Base-by-base conservation (phyloP, 1,139 yeast genomes). In the Geotrichum restrictum region DNA sequence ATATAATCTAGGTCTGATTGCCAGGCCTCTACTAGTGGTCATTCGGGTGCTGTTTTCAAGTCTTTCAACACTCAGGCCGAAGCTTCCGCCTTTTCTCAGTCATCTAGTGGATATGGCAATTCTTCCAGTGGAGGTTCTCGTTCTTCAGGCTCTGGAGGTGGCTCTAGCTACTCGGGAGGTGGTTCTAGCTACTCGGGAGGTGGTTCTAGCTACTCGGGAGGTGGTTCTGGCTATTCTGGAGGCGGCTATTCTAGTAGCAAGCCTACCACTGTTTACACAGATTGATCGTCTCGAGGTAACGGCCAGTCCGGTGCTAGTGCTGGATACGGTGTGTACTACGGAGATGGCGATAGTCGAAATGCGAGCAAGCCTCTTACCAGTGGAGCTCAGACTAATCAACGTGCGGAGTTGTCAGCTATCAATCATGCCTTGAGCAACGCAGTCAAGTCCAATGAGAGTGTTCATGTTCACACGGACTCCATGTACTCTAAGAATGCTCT, bases 311-410 rank as follows among this genome's bases (percentile, higher is more conserved):
- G 65, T 8, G 71, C 75, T 1, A 56, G 64, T 10, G 87, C 88
- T 0, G 96, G 96, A 0, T 81, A 77, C 62, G 96, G 95, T 16
- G 87, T 85, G 0, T 87, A 72, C 64, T 88, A 78, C 64, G 91
- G 88, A 0, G 68, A 63, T 0, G 65, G 66, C 19, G 86, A 84
- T 62, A 56, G 71, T 2, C 70, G 83, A 43, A 85, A 85, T 64
- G 70, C 74, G 2, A 74, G 81, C 1, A 78, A 72, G 27, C 80
- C 82, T 0, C 70, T 83, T 33, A 50, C 50, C 1, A 72, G 70
- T 1, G 45, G 29, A 3, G 68, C 68, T 5, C 87, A 83, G 40
- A 88, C 96, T 0, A 91, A 88, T 62, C 91, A 86, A 61, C 72
- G 89, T 44, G 95, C 95, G 1, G 97, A 91, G 66, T 74, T 89